These are phyloP conservation scores for Fusarium sp. DNA, from an alignment of 2,329 filamentous ascomycete species.

Conservation along the genomic window DNA sequence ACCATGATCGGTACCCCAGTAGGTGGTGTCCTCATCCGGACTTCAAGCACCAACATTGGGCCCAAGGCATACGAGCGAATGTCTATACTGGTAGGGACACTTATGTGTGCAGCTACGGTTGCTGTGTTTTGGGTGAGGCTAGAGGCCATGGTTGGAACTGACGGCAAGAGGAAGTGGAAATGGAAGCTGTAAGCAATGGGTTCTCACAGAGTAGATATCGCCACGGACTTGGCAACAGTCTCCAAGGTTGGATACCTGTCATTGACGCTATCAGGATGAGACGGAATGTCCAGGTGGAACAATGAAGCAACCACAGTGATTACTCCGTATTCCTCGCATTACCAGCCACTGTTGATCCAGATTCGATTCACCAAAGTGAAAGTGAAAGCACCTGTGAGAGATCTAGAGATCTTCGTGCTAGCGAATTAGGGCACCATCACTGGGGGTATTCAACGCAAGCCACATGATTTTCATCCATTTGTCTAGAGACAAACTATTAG, in stretches of 20 bases:
- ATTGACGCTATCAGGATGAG: not conserved
- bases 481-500: not conserved
- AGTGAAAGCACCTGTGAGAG: not conserved
- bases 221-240: not conserved
- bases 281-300: not conserved
- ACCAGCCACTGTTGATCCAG: not conserved
- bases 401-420: not conserved
- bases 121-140: conserved; percentile 5
- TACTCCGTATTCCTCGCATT: not conserved
- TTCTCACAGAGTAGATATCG: not conserved
- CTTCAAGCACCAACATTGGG: not conserved
- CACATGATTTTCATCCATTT: not conserved
- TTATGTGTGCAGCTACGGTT: not conserved
- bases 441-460: not conserved
- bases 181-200: conserved; percentile 1
- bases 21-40: not conserved
- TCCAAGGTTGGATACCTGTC: not conserved
- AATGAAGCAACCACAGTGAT: not conserved
- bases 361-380: not conserved
- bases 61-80: not conserved
- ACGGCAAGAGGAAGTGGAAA: conserved; percentile 7
- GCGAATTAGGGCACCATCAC: not conserved
- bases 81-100: not conserved
- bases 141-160: conserved; percentile 11
- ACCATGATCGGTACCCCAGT: not conserved